Evolutionary conservation across 2,329 filamentous ascomycete genomes (phyloP).

Genomic region (Arthrobotrys iridis): DNA sequence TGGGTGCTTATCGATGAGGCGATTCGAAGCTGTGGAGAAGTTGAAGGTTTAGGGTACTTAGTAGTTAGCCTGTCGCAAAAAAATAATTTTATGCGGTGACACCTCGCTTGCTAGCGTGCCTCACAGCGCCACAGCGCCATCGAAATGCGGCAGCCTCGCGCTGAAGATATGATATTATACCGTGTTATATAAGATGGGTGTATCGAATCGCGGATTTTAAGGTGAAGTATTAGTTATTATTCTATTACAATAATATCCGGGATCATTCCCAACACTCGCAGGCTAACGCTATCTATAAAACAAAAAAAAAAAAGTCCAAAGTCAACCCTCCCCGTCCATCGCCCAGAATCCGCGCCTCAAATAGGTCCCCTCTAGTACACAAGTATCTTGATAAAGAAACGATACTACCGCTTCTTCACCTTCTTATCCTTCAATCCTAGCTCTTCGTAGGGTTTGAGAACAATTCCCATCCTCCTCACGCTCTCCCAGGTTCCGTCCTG

Average conservation of each 20-base stretch:
- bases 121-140: conserved; percentile 3
- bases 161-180: neutral
- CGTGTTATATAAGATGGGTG: neutral
- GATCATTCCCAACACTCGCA: neutral
- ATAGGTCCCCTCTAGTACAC: neutral
- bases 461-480: conserved; percentile 64
- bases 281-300: conserved; percentile 31
- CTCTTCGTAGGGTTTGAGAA: conserved; percentile 48
- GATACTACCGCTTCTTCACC: conserved; percentile 28
- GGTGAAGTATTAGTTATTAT: conserved; percentile 28
- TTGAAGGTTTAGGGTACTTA: neutral
- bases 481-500: conserved; percentile 80
- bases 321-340: neutral
- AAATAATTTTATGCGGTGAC: conserved; percentile 29
- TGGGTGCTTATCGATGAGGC: neutral
- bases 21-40: neutral
- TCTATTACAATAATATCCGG: conserved; percentile 15
- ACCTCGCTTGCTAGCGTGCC: neutral
- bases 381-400: neutral
- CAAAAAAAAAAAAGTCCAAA: neutral
- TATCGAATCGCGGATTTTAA: neutral
- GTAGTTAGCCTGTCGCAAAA: conserved; percentile 46
- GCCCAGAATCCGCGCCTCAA: neutral
- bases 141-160: neutral
- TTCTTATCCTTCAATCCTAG: conserved; percentile 43